Evolutionary conservation across 805 yeast genomes (phyloP), one percentile per base, ranked within the genome.

Genomic region (Millerago galiae): DNA sequence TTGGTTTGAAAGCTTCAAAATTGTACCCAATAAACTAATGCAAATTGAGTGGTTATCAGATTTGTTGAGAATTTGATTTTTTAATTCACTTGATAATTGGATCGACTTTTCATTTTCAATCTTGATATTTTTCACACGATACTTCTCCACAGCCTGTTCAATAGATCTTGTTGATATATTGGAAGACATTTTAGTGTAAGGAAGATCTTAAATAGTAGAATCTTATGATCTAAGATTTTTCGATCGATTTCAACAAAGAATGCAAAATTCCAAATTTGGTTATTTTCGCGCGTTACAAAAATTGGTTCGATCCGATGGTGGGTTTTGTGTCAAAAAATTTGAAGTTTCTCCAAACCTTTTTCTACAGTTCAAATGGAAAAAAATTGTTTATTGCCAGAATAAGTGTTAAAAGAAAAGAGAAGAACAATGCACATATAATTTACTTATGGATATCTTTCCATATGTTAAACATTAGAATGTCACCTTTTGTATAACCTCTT

Each of bases 21-120:
- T 61, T 48, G 70, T 75, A 27, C 81, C 74, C 26, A 80, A 58
- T 4, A 77, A 77, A 2, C 73, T 72, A 9, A 79, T 71, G 3
- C 76, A 67, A 55, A 74, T 76, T 37, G 72, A 68, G 47, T 70
- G 68, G 44, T 75, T 81, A 38, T 71, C 69, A 42, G 71, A 71
- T 45, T 70, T 74, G 30, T 41, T 44, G 43, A 70, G 51, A 27
- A 75, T 70, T 35, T 71, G 68, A 11, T 58, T 37, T 44, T 65
- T 67, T 34, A 77, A 60, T 18, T 63, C 63, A 7, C 24, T 40
- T 8, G 48, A 35, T n/a, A 52, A 46, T 37, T 54, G 52, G 14
- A 48, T 26, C 0, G 56, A 46, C 24, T 45, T 37, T 8, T 41
- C 42, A 3, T 51, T 46, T 28, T 55, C 59, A 31, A 54, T 38